Evolutionary conservation across 805 yeast genomes (phyloP).

Genomic region (Suhomyces tanzawaensis): DNA sequence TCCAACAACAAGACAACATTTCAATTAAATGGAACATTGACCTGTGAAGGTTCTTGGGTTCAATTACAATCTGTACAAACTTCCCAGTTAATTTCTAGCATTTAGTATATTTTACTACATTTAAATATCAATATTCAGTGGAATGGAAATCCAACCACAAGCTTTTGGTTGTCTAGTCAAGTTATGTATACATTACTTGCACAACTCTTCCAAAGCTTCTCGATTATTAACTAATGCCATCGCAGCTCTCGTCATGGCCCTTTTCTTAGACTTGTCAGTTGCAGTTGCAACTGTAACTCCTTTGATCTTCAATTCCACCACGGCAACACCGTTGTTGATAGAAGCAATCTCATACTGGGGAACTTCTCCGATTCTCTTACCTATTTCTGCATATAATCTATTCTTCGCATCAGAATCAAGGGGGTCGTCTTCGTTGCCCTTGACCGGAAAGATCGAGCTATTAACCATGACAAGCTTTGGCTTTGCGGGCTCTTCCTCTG

Average conservation of each 20-base stretch:
- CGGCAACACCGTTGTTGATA: conserved; percentile 7
- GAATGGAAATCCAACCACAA: no score
- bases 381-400: conserved; percentile 37
- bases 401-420: conserved; percentile 38
- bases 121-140: no score
- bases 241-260: conserved; percentile 42
- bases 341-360: conserved; percentile 30
- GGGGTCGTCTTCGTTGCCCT: conserved; percentile 22
- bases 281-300: conserved; percentile 31
- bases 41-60: no score
- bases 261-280: conserved; percentile 35
- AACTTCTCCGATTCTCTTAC: conserved; percentile 30
- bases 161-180: not conserved
- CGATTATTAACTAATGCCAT: conserved; percentile 30
- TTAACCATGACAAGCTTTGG: not conserved
- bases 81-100: no score
- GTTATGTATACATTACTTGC: conserved; percentile 1
- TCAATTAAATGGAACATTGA: no score
- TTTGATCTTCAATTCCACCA: conserved; percentile 26
- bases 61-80: no score
- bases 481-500: conserved; percentile 5
- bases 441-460: conserved; percentile 25
- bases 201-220: conserved; percentile 15
- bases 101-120: no score
- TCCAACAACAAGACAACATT: no score